A percentile compares a stretch with the other conserved stretches of the same genome.
Conservation (phyloP, 345 rosid genomes). For the Abelmoschus esculentus region DNA sequence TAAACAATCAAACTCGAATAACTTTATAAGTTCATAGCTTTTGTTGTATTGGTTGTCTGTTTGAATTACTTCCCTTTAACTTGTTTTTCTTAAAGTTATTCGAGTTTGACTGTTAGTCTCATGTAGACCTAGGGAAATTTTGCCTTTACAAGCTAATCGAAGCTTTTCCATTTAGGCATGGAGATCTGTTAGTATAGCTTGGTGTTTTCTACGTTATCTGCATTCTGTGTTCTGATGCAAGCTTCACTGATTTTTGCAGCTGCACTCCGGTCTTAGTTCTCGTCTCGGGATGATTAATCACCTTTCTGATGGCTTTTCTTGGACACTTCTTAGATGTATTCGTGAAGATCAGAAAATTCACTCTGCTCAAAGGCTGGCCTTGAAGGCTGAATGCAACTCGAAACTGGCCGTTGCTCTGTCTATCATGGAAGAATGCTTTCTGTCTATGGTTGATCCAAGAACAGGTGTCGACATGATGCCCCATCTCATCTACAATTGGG, state of each 20-base stretch:
- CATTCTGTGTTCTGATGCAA: slow-evolving; percentile 5
- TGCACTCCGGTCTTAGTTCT: slow-evolving; percentile 25
- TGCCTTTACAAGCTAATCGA: neutral
- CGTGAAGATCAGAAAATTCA: slow-evolving; percentile 71
- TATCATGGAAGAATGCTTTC: slow-evolving; percentile 92
- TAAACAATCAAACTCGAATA: too few species aligned
- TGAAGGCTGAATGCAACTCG: slow-evolving; percentile 93
- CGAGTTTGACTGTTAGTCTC: neutral
- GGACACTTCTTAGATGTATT: slow-evolving; percentile 76
- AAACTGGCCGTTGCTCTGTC: slow-evolving; percentile 84
- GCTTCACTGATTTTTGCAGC: slow-evolving; percentile 6
- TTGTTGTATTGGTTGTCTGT: neutral
- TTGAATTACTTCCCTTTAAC: neutral
- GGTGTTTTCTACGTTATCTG: neutral
- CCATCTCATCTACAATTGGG: slow-evolving; percentile 81
- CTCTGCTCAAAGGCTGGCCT: slow-evolving; percentile 61
- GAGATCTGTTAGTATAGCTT: neutral
- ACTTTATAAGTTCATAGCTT: neutral
- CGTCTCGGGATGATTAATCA: slow-evolving; percentile 55
- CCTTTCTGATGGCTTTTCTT: slow-evolving; percentile 53
- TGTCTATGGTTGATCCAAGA: slow-evolving; percentile 86
- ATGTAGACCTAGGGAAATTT: neutral
- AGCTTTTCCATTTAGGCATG: neutral
- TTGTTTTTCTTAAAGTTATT: neutral
- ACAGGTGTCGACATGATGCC: slow-evolving; percentile 96